Base-by-base conservation (phyloP, 2,329 filamentous ascomycete species). In the Claviceps sp. region DNA sequence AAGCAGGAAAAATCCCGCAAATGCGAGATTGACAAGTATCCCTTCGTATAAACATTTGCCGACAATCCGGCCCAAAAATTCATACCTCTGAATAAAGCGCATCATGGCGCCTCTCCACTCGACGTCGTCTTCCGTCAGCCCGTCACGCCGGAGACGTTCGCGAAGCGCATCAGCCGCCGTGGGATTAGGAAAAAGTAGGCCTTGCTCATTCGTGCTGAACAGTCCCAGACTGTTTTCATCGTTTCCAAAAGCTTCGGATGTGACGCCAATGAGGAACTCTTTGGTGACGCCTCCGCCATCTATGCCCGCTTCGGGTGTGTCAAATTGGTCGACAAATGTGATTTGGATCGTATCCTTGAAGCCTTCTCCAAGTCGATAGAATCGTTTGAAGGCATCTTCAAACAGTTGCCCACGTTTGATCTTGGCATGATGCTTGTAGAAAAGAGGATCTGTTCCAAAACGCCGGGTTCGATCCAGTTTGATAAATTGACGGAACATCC, bases 21-120 rank as follows among this genome's bases (percentile, higher is more conserved):
- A 98, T 49, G 82, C 82, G 54, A 96, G 83, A 66, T 98, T 90
- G 46, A 97, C 83, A 3, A 98, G 76, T 45, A 98, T 97, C 0
- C 90, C 90, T 69, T 98, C 93, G 63, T 98, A 98, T 61, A 98
- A 74, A 67, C 93, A 98, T 65, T 98, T 98, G 11, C 93, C 93
- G 26, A 98, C 83, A 29, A 98, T 80, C 3, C 93, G 85, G 1
- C 93, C 93, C 0, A 97, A 73, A 58, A 98, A 98, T 62, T 97
- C 90, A 62, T 88, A 97, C 14, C 83, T 80, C 55, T 78, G 79
- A 5, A 93, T 71, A 16, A 93, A 67, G 29, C 82, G 76, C 4
- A 69, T 65, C 47, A 88, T 71, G 2, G 71, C 67, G 0, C 76
- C 72, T 50, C 74, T 76, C 71, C 78, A 86, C 23, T 78, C 74